Base-by-base conservation (phyloP, 768 basidiomycete genomes). In the Phanerodontia chrysosporium region DNA sequence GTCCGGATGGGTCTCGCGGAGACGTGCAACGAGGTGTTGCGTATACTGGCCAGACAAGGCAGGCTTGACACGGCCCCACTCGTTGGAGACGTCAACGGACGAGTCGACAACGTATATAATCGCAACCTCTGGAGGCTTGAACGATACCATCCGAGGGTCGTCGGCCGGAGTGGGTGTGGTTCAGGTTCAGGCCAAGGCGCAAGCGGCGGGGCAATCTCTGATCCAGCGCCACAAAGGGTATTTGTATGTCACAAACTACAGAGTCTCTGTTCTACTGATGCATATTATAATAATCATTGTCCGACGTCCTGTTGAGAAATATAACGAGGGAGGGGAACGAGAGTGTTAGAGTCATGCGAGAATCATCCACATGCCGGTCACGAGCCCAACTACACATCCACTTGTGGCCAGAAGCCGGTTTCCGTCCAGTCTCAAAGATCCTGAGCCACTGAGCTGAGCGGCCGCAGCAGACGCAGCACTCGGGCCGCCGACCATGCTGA, bases 91-190 rank as follows among this genome's bases (percentile, higher is more conserved):
- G 3, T 76, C 64, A 1, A 82, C 69, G 5, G 88, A 87, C 1
- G 84, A 79, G 52, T 89, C 87, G 59, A 84, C 75, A 55, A 89
- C 80, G 57, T 83, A 78, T 0, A 80, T 82, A 29, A 89, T 70
- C 18, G 84, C 83, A 51, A 75, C 64, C 39, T 42, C 39, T 7
- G 39, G 39, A 18, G 6, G 4, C 39, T 42, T 42, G 9, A 18
- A 12, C 18, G 39, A 42, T 42, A 42, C 39, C 39, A 42, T 42
- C 4, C 18, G 39, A 18, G 39, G 46, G 25, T 21, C 13, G 44
- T 29, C 21, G 51, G 16, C 9, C 22, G 14, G 27, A 21, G 24
- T 12, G 27, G 16, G 13, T 21, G 13, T 30, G 27, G n/a, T n/a
- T n/a, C n/a, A n/a, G n/a, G n/a, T n/a, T n/a, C n/a, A n/a, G n/a